Conservation (phyloP, 257 asterid species). For the Rubia yunnanensis region DNA sequence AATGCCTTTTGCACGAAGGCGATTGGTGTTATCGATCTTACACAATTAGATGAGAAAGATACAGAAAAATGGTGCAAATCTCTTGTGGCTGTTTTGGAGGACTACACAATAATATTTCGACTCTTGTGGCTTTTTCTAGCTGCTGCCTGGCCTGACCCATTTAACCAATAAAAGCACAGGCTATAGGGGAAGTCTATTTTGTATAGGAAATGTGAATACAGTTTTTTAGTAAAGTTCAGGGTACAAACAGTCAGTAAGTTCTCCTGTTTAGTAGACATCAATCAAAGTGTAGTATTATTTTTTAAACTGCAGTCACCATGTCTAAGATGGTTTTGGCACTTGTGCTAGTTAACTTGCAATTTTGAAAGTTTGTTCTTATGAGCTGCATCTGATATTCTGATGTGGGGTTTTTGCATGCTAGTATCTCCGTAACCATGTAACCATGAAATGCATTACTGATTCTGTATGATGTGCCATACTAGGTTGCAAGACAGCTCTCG, state of each 20-base stretch:
- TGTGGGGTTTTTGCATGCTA: neutral
- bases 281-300: neutral
- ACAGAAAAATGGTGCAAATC: too few species aligned
- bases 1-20: too few species aligned
- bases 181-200: neutral
- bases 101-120: too few species aligned
- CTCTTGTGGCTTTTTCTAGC: too few species aligned
- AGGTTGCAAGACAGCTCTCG: constrained; percentile 68
- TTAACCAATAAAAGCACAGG: too few species aligned
- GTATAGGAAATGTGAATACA: neutral
- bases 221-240: neutral
- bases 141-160: too few species aligned
- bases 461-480: constrained; percentile 7
- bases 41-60: too few species aligned
- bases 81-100: too few species aligned
- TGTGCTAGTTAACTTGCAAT: neutral
- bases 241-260: neutral
- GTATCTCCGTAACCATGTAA: neutral
- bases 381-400: neutral
- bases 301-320: neutral
- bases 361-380: neutral
- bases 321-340: neutral
- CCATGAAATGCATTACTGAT: neutral
- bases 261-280: neutral
- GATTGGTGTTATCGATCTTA: too few species aligned